Percentiles rank a stretch among this genome's conserved stretches.
Evolutionary conservation across 352 stramenopile species (phyloP).

Genomic region (Phytophthora ohioensis): DNA sequence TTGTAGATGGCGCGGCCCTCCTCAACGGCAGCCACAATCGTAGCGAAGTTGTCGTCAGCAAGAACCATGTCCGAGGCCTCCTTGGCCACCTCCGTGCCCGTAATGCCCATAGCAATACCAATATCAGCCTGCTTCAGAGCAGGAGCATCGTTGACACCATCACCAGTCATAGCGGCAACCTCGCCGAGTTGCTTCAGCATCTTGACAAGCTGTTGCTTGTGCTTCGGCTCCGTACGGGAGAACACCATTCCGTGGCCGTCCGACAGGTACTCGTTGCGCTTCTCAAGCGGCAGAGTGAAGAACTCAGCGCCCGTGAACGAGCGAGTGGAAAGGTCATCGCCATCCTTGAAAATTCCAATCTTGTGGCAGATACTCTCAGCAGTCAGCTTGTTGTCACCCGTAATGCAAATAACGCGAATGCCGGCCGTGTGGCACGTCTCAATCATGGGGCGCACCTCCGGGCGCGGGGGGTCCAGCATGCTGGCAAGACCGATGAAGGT

Average conservation of each 20-base stretch:
- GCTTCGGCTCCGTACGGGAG: constrained; percentile 96
- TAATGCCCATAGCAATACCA: constrained; percentile 98
- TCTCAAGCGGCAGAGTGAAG: constrained; percentile 92
- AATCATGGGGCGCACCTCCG: constrained; percentile 97
- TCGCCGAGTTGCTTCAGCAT: constrained; percentile 96
- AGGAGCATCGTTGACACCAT: constrained; percentile 99
- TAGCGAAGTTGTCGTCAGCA: constrained; percentile 99
- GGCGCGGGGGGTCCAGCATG: constrained; percentile 98
- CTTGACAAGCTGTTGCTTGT: constrained; percentile 97
- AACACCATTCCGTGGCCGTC: constrained; percentile 95
- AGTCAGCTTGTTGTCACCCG: constrained; percentile 98
- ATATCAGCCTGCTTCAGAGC: constrained; percentile 98
- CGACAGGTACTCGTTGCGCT: constrained; percentile 93
- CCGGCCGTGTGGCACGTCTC: constrained; percentile 94
- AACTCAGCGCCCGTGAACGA: constrained; percentile 97
- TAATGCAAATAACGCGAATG: constrained; percentile 99
- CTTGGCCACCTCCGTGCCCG: constrained; percentile 98
- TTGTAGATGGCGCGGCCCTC: constrained; percentile 92
- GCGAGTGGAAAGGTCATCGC: constrained; percentile 86
- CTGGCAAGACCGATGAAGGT: constrained; percentile 98
- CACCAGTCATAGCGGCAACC: constrained; percentile 98
- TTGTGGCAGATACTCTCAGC: constrained; percentile 97
- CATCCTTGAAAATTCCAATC: constrained; percentile 95
- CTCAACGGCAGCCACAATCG: constrained; percentile 95
- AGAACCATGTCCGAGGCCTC: constrained; percentile 99